Percentiles rank a stretch among this genome's conserved stretches.
Evolutionary conservation across 2,329 filamentous ascomycete genomes (phyloP).

Genomic region (Aspergillus thermomutatus): DNA sequence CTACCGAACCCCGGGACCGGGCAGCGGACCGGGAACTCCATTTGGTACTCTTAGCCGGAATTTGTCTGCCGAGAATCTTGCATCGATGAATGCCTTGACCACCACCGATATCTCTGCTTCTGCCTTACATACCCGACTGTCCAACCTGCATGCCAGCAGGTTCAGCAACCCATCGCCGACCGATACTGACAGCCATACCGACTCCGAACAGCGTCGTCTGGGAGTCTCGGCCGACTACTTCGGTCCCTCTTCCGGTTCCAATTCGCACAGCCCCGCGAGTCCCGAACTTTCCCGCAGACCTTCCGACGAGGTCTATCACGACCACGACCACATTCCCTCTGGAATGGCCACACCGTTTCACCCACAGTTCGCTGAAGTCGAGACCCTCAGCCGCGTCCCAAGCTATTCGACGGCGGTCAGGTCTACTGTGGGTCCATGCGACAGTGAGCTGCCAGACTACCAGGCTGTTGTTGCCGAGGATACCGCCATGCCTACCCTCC

Average conservation of each 20-base stretch:
- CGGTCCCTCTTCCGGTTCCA: constrained; percentile 28
- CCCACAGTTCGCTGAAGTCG: constrained; percentile 54
- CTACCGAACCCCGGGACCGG: constrained; percentile 70
- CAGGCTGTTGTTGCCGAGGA: constrained; percentile 48
- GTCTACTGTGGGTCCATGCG: constrained; percentile 56
- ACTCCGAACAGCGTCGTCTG: constrained; percentile 20
- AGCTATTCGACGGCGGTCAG: constrained; percentile 73
- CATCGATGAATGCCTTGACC: constrained; percentile 52
- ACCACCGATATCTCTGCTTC: constrained; percentile 57
- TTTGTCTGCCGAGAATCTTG: constrained; percentile 77
- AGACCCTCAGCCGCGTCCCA: constrained; percentile 68
- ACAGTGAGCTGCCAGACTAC: constrained; percentile 63
- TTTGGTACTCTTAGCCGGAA: constrained; percentile 66
- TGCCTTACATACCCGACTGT: constrained; percentile 68
- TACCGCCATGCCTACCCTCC: constrained; percentile 25
- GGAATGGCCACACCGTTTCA: constrained; percentile 41
- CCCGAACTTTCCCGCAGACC: constrained; percentile 43
- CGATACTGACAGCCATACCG: constrained; percentile 21
- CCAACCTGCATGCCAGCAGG: constrained; percentile 46
- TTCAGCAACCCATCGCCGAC: constrained; percentile 19
- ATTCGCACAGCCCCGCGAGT: constrained; percentile 31
- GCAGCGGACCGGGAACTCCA: constrained; percentile 73
- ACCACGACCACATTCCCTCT: constrained; percentile 39
- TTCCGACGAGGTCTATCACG: constrained; percentile 48
- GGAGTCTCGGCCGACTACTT: constrained; percentile 32